A percentile compares a stretch with the other conserved stretches of the same genome.
These are phyloP conservation scores for Carpinus fangiana DNA, from an alignment of 306 rosid species.

Conservation along the genomic window DNA sequence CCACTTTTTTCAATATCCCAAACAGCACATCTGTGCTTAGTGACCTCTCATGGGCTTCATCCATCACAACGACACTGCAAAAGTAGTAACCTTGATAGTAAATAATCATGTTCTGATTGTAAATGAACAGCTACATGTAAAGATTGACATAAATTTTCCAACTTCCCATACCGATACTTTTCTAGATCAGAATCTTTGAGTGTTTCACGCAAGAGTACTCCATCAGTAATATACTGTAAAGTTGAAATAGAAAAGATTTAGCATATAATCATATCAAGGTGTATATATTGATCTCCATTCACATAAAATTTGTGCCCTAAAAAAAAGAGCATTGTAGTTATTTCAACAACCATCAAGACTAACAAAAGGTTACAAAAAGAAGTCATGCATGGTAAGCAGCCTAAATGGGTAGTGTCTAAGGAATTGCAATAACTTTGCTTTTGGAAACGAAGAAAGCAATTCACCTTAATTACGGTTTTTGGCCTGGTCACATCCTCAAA, in stretches of 20 bases:
- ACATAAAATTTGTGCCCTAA: conserved; percentile 6
- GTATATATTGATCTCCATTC: conserved; percentile 2
- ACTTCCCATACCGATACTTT: conserved; percentile 76
- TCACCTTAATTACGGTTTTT: conserved; percentile 80
- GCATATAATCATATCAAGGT: conserved; percentile 17
- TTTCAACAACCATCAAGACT: conserved; percentile 5
- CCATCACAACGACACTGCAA: conserved; percentile 95
- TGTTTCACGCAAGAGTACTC: conserved; percentile 95
- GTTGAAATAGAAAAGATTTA: conserved; percentile 32
- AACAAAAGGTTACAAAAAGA: neutral
- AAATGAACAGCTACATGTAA: conserved; percentile 14
- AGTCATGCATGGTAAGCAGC: neutral
- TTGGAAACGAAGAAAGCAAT: conserved; percentile 2
- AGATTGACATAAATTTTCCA: conserved; percentile 4
- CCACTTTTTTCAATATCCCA: conserved; percentile 94
- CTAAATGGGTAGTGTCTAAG: neutral
- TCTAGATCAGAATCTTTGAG: conserved; percentile 95
- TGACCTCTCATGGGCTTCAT: conserved; percentile 98
- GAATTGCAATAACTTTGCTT: conserved; percentile 4
- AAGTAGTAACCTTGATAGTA: conserved; percentile 24
- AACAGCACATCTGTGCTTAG: conserved; percentile 91
- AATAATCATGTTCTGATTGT: conserved; percentile 17
- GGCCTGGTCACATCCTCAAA: conserved; percentile 98
- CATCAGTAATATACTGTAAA: conserved; percentile 97
- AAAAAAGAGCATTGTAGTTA: neutral